Base-by-base conservation (phyloP, 2,329 filamentous ascomycete genomes). In the Ceratocystis huliohia region DNA sequence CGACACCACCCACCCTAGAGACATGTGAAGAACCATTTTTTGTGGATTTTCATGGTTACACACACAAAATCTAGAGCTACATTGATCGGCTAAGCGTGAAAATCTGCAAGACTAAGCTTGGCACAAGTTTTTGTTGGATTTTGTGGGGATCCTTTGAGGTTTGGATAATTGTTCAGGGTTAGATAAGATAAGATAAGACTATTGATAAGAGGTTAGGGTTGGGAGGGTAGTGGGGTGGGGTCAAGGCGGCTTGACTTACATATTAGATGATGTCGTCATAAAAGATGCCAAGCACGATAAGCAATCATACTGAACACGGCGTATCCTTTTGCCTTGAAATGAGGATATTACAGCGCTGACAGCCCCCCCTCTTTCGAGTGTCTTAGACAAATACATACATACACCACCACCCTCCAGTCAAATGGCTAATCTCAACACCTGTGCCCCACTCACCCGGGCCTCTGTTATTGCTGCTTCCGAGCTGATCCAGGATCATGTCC, bases 401-500 rank as follows among this genome's bases (percentile, higher is more conserved):
- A n/a, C 28, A 59, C 37, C 15, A 33, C n/a, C 22, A n/a, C 8
- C 28, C 25, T 3, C 28, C 25, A 22, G 64, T 68, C 71, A 65
- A 65, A 84, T 85, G 83, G 80, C 83, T 57, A 80, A 83, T 72
- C 74, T 78, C 6, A 75, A 76, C 5, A 81, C 79, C 25, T 79
- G 80, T 63, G 83, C 80, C 5, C 87, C 88, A 2, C 82, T 96
- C 25, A 90, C 84, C 20, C 86, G 89, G 59, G 76, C 79, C 64
- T 91, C 89, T 15, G 86, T 97, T 46, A 72, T 84, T 64, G 79
- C 79, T 28, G 93, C 93, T 3, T 87, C 91, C 77, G 75, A 79
- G 61, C 81, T 90, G 63, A 91, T 97, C 74, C 80, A 83, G 72
- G 80, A 82, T 0, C 84, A 89, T 77, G 83, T 97, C 74, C 90